Conservation (phyloP, 192 early-diverging fungal species). For the Gryganskiella cystojenkinii region DNA sequence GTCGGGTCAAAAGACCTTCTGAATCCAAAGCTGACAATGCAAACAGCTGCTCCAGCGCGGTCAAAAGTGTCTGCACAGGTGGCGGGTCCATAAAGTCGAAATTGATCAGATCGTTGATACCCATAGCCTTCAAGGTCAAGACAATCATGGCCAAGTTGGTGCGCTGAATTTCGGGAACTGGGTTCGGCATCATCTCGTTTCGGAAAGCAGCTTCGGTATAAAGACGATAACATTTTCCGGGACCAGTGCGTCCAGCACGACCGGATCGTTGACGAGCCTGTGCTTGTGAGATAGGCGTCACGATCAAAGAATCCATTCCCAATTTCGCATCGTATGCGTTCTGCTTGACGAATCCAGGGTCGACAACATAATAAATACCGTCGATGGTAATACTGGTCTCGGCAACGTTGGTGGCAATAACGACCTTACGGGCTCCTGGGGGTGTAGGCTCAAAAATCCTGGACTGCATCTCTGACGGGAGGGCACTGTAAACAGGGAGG, state of each 20-base stretch:
- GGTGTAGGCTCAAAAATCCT: conserved; percentile 95
- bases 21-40: conserved; percentile 93
- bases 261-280: conserved; percentile 95
- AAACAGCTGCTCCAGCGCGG: conserved; percentile 95
- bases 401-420: conserved; percentile 98
- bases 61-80: conserved; percentile 89
- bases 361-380: conserved; percentile 96
- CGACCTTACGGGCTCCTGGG: conserved; percentile 83
- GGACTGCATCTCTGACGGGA: conserved; percentile 95
- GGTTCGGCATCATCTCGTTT: conserved; percentile 95
- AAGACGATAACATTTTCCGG: conserved; percentile 94
- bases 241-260: conserved; percentile 96
- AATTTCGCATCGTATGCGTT: conserved; percentile 97
- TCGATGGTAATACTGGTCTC: conserved; percentile 99
- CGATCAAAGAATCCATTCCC: conserved; percentile 97
- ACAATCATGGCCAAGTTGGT: conserved; percentile 94
- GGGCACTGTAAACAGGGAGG: conserved; percentile 93
- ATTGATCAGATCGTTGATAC: conserved; percentile 89
- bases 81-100: conserved; percentile 99
- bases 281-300: conserved; percentile 93
- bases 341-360: conserved; percentile 96
- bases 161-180: conserved; percentile 97
- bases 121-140: conserved; percentile 94
- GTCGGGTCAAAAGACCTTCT: conserved; percentile 86
- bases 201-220: conserved; percentile 94